Base-by-base conservation (phyloP, 1,284 basidiomycete species). In the Fomitiporia mediterranea region DNA sequence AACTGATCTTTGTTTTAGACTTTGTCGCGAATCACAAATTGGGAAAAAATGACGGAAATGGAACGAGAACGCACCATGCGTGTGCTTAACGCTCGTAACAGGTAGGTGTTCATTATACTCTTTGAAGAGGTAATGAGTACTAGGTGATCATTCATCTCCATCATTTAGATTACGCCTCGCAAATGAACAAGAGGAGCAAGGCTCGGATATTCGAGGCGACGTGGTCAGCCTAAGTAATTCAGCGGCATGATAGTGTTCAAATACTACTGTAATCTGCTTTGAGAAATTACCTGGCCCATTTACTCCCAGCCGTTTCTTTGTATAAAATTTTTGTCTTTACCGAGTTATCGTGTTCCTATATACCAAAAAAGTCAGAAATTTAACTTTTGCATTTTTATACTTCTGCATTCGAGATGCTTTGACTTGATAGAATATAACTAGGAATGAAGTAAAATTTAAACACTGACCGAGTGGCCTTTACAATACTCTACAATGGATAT, bases 1-100 rank as follows among this genome's bases (percentile, higher is more conserved):
- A 46, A 13, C 6, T 50, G 34, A 38, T 17, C 37, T n/a, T 4
- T 23, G 28, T 25, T 23, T 37, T 37, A 55, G 53, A 55, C 53
- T 21, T 48, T 55, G 35, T 55, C 53, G 21, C 28, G 44, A 11
- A 55, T 55, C 13, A 55, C 53, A 17, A 55, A 55, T 23, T 55
- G 53, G 53, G 53, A 55, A 13, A 55, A 55, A 8, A 55, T 55
- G 53, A 38, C 43, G 6, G 43, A 47, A 38, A 32, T 48, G 4
- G 53, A 55, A 28, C 30, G 53, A 8, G 53, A 55, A 25, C 42
- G 44, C 25, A 55, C 44, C 37, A 55, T 55, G 27, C 42, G 53
- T 3, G 53, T 55, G 30, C 44, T 55, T 11, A 55, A 55, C 13
- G 53, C 53, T 13, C 43, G 53, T 17, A 55, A 49, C 28, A 46